Base-by-base conservation (phyloP, 1,284 basidiomycete species). In the Kalmanozyma brasiliensis region DNA sequence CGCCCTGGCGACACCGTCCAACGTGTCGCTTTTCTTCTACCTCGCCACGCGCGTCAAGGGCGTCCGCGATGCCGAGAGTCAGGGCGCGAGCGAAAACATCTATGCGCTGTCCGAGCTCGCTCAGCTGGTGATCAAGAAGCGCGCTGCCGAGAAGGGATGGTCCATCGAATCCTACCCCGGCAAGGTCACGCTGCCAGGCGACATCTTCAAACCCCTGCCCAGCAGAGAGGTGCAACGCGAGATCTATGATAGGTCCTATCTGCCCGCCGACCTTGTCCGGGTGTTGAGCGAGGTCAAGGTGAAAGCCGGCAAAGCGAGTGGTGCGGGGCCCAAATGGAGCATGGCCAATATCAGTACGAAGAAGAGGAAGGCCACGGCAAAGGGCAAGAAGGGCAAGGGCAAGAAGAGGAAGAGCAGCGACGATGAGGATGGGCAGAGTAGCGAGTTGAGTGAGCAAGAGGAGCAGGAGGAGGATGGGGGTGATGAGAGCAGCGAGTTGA, bases 81-180 rank as follows among this genome's bases (percentile, higher is more conserved):
- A 66, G 29, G 74, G 59, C 0, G 62, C 68, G 7, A 43, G 42
- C 23, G 73, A 77, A 92, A 91, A 92, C 77, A 85, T 99, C 26
- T 97, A 96, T 79, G 87, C 89, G n/a, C 85, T 93, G 44, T 89
- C 89, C 66, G 96, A 98, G 77, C 85, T 98, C 5, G 89, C 94
- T 0, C 91, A 96, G 82, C 87, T 92, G 65, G 84, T 96, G 32
- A 91, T 98, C 81, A 91, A 89, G 75, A 84, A 85, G 1, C 86
- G 87, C 19, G 89, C 91, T 0, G 86, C 88, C 30, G 69, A 84
- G 3, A 86, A 90, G 45, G 86, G 86, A 4, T 97, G 94, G 93
- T 87, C 86, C 3, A 84, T 98, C 8, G 85, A 88, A 48, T 89
- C 88, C 20, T 93, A 91, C 80, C 92, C 92, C 0, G 91, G 89